Base-by-base conservation (phyloP, 1,284 basidiomycete genomes). In the Tylopilus orsonianus region DNA sequence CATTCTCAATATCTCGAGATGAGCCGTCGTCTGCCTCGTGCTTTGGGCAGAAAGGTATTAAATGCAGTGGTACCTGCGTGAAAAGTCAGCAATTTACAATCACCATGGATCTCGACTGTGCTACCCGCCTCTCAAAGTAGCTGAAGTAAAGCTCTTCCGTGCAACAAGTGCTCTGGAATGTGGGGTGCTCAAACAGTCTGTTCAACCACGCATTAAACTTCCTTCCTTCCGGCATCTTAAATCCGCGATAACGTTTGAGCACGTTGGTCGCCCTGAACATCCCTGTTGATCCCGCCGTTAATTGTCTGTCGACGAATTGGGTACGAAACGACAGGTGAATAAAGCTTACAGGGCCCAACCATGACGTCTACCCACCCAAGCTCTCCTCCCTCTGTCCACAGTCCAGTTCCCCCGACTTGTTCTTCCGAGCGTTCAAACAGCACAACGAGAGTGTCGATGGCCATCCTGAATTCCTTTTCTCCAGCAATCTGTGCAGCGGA, bases 141-240 rank as follows among this genome's bases (percentile, higher is more conserved):
- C 90, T 87, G 8, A 90, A 56, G 57, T 91, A 92, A 36, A 90
- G 67, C 24, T 85, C 68, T 22, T 88, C 82, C 0, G 79, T 80
- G 60, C 84, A 87, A 58, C 84, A 85, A 0, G 89, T 91, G 9
- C 71, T 68, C 59, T 77, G 79, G 70, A 91, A 85, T 3, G 76
- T 73, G 0, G 83, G 83, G 56, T 90, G 78, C 1, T 66, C 67
- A 37, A 87, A 74, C 18, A 90, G 60, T n/a, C 81, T 71, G 3
- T 73, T 58, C 20, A 81, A 50, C 75, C 83, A 90, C 3, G 67
- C 72, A 19, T 68, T 60, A 60, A 85, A 78, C 38, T 73, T 77
- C 4, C 67, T 61, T 3, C 73, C 76, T 29, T 67, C 52, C 0
- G 79, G 81, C 30, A 83, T 57, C 37, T 75, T 70, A 57, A 88